Percentiles rank a stretch among this genome's conserved stretches.
These are phyloP conservation scores for Dalbergia cochinchinensis DNA, from an alignment of 306 rosid genomes.

Conservation along the genomic window DNA sequence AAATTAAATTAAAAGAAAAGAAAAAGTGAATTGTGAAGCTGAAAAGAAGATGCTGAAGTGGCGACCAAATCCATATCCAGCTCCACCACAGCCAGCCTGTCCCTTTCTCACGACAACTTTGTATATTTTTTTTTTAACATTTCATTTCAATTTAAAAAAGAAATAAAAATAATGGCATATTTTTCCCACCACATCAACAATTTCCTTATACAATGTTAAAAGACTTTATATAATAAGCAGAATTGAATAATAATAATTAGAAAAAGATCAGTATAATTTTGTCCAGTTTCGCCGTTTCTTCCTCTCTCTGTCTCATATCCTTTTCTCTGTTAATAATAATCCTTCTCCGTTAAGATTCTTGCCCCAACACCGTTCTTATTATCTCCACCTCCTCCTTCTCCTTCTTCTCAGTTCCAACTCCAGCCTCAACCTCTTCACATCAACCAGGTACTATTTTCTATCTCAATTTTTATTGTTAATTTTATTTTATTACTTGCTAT, in stretches of 20 bases:
- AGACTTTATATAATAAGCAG: not conserved
- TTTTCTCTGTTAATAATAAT: constrained; percentile 29
- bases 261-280: constrained; percentile 47
- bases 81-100: constrained; percentile 20
- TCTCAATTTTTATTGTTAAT: not conserved
- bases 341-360: constrained; percentile 63
- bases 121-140: not conserved
- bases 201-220: not conserved
- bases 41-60: constrained; percentile 24
- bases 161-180: not conserved
- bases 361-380: constrained; percentile 20
- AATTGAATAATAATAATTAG: constrained; percentile 4
- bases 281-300: constrained; percentile 68
- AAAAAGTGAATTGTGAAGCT: not conserved
- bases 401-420: not conserved
- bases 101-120: constrained; percentile 3
- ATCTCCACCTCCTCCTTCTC: not conserved
- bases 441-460: constrained; percentile 46
- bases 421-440: not conserved
- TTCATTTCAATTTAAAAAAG: not conserved
- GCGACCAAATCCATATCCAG: constrained; percentile 31
- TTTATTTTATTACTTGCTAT: too few relatives aligned
- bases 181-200: not conserved
- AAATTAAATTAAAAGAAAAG: not conserved
- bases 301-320: constrained; percentile 46